A percentile compares a stretch with the other conserved stretches of the same genome.
phyloP scores from a whole-genome alignment of 1,284 basidiomycete species.

The Boletus smithii region DNA sequence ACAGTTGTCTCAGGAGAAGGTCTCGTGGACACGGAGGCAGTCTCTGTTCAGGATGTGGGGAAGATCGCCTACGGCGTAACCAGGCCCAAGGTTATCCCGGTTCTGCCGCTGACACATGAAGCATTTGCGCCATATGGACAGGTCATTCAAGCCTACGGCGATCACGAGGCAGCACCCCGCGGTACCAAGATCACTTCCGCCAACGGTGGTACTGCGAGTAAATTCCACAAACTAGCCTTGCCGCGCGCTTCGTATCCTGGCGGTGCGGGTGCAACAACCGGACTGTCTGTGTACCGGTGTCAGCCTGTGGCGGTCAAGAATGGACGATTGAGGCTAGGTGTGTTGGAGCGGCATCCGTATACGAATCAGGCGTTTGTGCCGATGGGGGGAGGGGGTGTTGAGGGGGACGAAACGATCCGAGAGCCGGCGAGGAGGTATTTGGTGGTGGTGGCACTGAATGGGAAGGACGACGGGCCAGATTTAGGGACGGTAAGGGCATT shows the following conservation, averaged over 20 bases:
- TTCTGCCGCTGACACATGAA: constrained; percentile 77
- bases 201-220: constrained; percentile 84
- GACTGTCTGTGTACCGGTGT: constrained; percentile 75
- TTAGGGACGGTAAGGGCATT: constrained; percentile 75
- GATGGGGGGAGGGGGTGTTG: constrained; percentile 54
- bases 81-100: constrained; percentile 47
- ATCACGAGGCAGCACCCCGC: constrained; percentile 61
- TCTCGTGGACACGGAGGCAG: constrained; percentile 6
- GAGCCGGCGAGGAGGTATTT: constrained; percentile 63
- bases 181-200: constrained; percentile 72
- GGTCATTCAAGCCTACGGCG: constrained; percentile 80
- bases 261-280: constrained; percentile 51
- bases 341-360: constrained; percentile 72
- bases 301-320: constrained; percentile 53
- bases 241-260: constrained; percentile 63
- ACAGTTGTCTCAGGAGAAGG: constrained; percentile 8
- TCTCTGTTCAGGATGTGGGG: background rate
- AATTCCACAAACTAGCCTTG: constrained; percentile 84
- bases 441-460: constrained; percentile 80
- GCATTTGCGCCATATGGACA: constrained; percentile 81
- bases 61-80: constrained; percentile 7
- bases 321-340: constrained; percentile 50
- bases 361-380: constrained; percentile 90
- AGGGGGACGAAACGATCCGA: constrained; percentile 42
- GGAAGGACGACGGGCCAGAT: constrained; percentile 73